Evolutionary conservation across 768 basidiomycete genomes (phyloP), one percentile per base, ranked within the genome.

Genomic region (Boletus rubescentipes): DNA sequence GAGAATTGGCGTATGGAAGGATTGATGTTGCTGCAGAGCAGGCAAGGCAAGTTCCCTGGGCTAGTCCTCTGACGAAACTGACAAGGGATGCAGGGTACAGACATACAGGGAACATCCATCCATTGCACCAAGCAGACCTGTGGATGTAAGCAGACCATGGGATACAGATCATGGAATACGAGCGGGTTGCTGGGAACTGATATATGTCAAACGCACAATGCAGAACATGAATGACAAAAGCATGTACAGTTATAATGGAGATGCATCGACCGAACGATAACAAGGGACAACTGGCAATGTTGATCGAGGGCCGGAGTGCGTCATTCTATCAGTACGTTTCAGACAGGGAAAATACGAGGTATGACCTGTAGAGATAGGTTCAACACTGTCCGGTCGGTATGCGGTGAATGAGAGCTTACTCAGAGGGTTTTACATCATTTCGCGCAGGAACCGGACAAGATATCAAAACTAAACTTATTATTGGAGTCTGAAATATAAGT

Each of bases 401-500:
- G 8, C 6, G 34, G 20, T 9, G 18, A 46, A 38, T 9, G 9
- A 21, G 31, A 34, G 15, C 60, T 26, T 56, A 59, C 61, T 45
- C 20, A n/a, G 18, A 29, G 16, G 42, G 29, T 11, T 46, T 45
- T 37, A 29, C 37, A 37, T 47, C 37, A 32, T 29, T 51, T 18
- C 26, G 48, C 37, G 9, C 11, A 5, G 20, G 6, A 14, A 49
- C 14, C 15, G 23, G 37, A 46, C 42, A 26, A 41, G 42, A 52
- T 38, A 52, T 14, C 36, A 46, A 43, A 51, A 58, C 52, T 51
- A 41, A 36, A 21, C 21, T 53, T 44, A 51, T 50, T 26, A 59
- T 57, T 57, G 37, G 18, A 48, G 40, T 55, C 60, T 62, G 35
- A 29, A 51, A 53, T 39, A 46, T 0, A 54, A 18, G 31, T 65